These are phyloP conservation scores for Penicillium tannophilum DNA, from an alignment of 495 filamentous ascomycete genomes.

Conservation along the genomic window DNA sequence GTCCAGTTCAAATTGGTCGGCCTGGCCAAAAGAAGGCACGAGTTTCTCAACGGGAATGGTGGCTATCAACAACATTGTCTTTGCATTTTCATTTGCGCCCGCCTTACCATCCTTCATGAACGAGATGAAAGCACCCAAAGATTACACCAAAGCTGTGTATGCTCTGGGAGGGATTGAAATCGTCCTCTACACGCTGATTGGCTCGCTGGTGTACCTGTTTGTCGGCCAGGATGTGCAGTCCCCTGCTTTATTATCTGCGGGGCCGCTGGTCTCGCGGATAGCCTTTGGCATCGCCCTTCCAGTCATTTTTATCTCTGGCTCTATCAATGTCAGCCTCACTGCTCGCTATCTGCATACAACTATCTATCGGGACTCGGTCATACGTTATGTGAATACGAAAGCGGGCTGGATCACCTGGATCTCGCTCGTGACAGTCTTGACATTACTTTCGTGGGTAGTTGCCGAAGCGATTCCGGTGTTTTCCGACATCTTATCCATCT, in stretches of 20 bases:
- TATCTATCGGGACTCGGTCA: conserved; percentile 49
- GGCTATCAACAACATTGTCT: conserved; percentile 72
- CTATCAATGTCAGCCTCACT: neutral
- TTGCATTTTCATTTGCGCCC: conserved; percentile 61
- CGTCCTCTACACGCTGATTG: conserved; percentile 3
- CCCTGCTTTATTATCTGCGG: conserved; percentile 65
- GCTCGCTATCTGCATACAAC: conserved; percentile 18
- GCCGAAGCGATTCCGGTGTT: conserved; percentile 69
- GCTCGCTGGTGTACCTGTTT: conserved; percentile 1
- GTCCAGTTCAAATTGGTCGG: conserved; percentile 30
- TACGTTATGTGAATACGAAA: conserved; percentile 56
- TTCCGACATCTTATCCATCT: conserved; percentile 57
- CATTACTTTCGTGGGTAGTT: conserved; percentile 61
- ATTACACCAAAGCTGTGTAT: conserved; percentile 61
- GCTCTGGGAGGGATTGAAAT: conserved; percentile 37
- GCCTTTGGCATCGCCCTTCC: conserved; percentile 64
- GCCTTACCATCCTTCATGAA: conserved; percentile 69
- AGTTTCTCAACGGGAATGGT: conserved; percentile 61
- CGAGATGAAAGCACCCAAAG: conserved; percentile 66
- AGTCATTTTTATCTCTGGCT: conserved; percentile 9
- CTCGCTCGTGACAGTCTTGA: conserved; percentile 50
- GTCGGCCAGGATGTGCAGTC: conserved; percentile 49
- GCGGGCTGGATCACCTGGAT: conserved; percentile 60
- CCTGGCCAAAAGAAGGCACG: conserved; percentile 24
- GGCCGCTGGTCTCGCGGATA: conserved; percentile 58